Evolutionary conservation across 2,329 filamentous ascomycete genomes (phyloP).

Genomic region (Botrytis byssoidea): DNA sequence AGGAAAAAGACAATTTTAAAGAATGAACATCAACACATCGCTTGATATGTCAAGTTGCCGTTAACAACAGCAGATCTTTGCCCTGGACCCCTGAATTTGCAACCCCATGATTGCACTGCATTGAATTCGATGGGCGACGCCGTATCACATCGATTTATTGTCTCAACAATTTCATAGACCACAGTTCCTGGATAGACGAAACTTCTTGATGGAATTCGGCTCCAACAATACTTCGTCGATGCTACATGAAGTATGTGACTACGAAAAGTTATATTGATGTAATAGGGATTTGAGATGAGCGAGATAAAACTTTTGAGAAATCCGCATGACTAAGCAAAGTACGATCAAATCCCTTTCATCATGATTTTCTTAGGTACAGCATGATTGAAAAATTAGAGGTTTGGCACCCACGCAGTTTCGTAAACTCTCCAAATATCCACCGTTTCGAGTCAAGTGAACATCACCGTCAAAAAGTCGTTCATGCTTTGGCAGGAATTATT

Average conservation of each 20-base stretch:
- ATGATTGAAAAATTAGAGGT: too few relatives aligned
- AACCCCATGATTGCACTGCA: neutral
- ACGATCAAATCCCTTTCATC: neutral
- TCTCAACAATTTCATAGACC: neutral
- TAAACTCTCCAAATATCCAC: too few relatives aligned
- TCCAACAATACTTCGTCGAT: neutral
- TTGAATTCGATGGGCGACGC: neutral
- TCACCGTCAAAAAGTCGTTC: neutral
- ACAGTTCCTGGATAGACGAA: neutral
- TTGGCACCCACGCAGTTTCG: neutral
- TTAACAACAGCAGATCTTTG: neutral
- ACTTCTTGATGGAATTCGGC: neutral
- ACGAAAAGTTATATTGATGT: neutral
- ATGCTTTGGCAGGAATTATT: neutral
- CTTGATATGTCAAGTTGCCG: neutral
- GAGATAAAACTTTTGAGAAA: neutral
- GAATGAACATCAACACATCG: neutral
- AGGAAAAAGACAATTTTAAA: neutral
- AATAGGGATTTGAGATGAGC: neutral
- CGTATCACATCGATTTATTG: neutral
- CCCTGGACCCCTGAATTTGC: neutral
- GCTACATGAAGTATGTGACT: neutral
- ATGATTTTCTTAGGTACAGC: neutral
- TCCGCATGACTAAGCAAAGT: neutral
- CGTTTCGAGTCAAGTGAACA: neutral